Evolutionary conservation across 495 filamentous ascomycete species (phyloP).

Genomic region (Talaromyces trachyspermus): DNA sequence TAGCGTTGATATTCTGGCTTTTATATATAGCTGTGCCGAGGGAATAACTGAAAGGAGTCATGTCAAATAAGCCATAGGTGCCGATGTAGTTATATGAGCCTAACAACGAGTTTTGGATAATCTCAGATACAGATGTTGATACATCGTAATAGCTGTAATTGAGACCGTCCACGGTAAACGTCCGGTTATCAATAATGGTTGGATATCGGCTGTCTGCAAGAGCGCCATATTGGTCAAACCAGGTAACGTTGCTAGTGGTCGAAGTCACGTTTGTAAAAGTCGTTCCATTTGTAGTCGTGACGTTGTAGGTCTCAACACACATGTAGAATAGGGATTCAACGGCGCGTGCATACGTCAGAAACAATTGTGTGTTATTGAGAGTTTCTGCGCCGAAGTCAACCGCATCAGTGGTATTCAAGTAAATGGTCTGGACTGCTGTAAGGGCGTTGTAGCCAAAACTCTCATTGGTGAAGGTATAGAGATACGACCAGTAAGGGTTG

Average conservation of each 20-base stretch:
- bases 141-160: neutral
- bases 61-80: neutral
- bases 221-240: neutral
- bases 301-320: slow-evolving; percentile 3
- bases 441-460: neutral
- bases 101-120: neutral
- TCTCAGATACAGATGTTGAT: neutral
- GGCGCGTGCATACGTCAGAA: slow-evolving; percentile 1
- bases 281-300: neutral
- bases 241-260: neutral
- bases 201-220: neutral
- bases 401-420: neutral
- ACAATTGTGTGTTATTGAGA: neutral
- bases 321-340: slow-evolving; percentile 3
- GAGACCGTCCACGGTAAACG: neutral
- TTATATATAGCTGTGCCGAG: neutral
- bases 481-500: too few species aligned
- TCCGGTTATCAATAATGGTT: neutral
- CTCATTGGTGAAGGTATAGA: neutral
- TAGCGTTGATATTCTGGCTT: neutral
- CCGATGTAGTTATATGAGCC: neutral
- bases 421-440: neutral
- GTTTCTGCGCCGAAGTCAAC: neutral
- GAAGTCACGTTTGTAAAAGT: neutral
- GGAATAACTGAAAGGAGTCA: slow-evolving; percentile 2